phyloP scores from a whole-genome alignment of 805 yeast species.

The Phaffomyces opuntiae region DNA sequence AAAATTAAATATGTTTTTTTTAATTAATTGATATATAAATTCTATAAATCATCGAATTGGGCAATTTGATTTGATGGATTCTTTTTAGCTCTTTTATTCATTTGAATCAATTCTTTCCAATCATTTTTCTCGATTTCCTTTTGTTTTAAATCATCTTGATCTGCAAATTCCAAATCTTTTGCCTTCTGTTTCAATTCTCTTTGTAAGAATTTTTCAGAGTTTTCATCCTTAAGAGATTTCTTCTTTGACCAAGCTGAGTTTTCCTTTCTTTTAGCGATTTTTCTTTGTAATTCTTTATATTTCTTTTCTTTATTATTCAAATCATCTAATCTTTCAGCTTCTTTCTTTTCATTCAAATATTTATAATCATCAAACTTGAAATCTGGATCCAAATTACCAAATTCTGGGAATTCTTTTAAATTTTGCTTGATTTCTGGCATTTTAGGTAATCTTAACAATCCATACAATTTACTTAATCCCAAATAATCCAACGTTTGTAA shows the following conservation, averaged over 20 bases:
- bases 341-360: constrained; percentile 61
- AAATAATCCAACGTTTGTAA: constrained; percentile 61
- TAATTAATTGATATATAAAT: background rate
- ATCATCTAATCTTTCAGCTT: constrained; percentile 51
- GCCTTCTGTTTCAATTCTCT: constrained; percentile 36
- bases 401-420: constrained; percentile 44
- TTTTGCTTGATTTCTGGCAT: constrained; percentile 82
- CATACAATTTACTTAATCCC: constrained; percentile 69
- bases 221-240: constrained; percentile 41
- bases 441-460: constrained; percentile 75
- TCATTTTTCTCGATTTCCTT: constrained; percentile 49
- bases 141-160: constrained; percentile 20
- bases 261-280: constrained; percentile 22
- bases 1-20: background rate
- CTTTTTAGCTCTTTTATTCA: constrained; percentile 53
- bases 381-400: constrained; percentile 55
- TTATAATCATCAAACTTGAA: constrained; percentile 51
- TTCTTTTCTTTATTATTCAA: constrained; percentile 36
- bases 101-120: constrained; percentile 80
- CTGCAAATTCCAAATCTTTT: constrained; percentile 56
- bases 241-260: constrained; percentile 30
- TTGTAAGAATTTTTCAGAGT: constrained; percentile 56
- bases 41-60: constrained; percentile 51
- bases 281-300: constrained; percentile 23
- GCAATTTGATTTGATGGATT: constrained; percentile 35